phyloP scores from a whole-genome alignment of 148 eudicot species.

The Nyssa sinensis region DNA sequence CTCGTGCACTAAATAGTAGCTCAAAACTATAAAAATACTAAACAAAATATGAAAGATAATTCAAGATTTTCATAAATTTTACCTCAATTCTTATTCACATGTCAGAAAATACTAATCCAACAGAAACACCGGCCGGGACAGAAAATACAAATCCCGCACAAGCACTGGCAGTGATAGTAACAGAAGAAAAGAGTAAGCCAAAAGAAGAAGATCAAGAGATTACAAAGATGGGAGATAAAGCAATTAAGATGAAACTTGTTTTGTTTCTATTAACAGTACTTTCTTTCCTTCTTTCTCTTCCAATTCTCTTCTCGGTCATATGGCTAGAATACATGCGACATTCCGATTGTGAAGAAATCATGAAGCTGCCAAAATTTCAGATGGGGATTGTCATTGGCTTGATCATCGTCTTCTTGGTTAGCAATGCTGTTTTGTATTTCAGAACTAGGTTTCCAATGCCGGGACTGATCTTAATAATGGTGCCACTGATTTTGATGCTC shows the following conservation, averaged over 20 bases:
- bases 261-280: constrained; percentile 13
- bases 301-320: constrained; percentile 21
- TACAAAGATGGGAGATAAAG: not conserved
- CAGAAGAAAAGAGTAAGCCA: not conserved
- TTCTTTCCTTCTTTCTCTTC: constrained; percentile 35
- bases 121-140: not conserved
- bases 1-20: no score
- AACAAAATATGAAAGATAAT: no score
- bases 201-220: not conserved
- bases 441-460: constrained; percentile 18
- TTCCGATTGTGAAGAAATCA: constrained; percentile 35
- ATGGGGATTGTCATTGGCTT: constrained; percentile 21
- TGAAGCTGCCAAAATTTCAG: constrained; percentile 21
- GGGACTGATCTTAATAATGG: constrained; percentile 21
- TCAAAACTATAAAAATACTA: no score
- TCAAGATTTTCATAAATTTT: not conserved
- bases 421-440: constrained; percentile 18
- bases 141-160: not conserved
- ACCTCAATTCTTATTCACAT: not conserved
- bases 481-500: constrained; percentile 26
- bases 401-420: constrained; percentile 20
- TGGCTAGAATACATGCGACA: constrained; percentile 32
- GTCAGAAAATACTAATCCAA: not conserved
- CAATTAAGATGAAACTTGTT: not conserved
- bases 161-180: constrained; percentile 1